phyloP scores from a whole-genome alignment of 352 stramenopile species.

The Phytophthora foliorum region DNA sequence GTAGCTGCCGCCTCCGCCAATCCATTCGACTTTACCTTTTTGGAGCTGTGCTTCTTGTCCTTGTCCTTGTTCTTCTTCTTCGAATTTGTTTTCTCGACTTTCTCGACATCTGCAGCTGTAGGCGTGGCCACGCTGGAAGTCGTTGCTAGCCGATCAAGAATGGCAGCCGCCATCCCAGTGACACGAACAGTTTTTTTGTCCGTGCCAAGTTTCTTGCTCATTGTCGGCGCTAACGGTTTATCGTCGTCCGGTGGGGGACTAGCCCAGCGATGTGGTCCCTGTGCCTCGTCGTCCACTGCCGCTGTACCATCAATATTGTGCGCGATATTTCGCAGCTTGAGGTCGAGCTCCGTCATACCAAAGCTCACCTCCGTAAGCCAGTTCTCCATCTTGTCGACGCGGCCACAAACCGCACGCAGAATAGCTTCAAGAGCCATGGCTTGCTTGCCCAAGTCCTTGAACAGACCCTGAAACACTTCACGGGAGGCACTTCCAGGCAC shows the following conservation, averaged over 20 bases:
- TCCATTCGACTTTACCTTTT: conserved; percentile 31
- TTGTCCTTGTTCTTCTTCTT: conserved; percentile 46
- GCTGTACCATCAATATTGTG: conserved; percentile 86
- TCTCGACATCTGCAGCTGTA: conserved; percentile 22
- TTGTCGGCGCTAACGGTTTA: conserved; percentile 34
- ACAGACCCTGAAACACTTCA: conserved; percentile 76
- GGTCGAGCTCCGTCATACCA: conserved; percentile 79
- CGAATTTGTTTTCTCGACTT: conserved; percentile 27
- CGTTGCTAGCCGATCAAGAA: conserved; percentile 58
- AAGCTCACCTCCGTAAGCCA: conserved; percentile 82
- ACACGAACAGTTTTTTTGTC: conserved; percentile 68
- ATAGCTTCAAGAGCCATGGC: conserved; percentile 83
- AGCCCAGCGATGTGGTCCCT: conserved; percentile 53
- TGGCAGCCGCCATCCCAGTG: conserved; percentile 69
- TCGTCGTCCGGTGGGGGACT: conserved; percentile 44
- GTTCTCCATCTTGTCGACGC: conserved; percentile 78
- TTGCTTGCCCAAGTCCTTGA: conserved; percentile 78
- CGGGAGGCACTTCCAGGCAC: conserved; percentile 41
- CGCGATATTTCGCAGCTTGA: conserved; percentile 80
- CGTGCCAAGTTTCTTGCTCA: conserved; percentile 63
- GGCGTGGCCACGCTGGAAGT: conserved; percentile 13
- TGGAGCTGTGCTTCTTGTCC: conserved; percentile 36
- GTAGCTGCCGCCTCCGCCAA: conserved; percentile 7
- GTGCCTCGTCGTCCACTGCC: conserved; percentile 63
- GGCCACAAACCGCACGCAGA: conserved; percentile 71